phyloP scores from a whole-genome alignment of 305 asterid species.

The Plantago lanceolata region DNA sequence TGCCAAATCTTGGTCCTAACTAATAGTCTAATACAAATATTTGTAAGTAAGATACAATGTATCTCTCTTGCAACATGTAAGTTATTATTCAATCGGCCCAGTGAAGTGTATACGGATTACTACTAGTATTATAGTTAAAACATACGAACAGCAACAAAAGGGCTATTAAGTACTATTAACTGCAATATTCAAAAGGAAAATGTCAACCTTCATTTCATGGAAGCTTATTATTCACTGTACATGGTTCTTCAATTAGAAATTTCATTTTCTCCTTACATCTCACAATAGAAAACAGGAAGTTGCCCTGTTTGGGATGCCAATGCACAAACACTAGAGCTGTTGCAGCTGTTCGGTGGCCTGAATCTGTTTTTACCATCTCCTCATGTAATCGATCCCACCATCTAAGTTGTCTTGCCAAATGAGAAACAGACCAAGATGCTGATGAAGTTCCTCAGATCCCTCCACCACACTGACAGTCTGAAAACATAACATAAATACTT shows the following conservation, averaged over 20 bases:
- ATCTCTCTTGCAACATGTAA: not conserved
- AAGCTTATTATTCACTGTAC: constrained; percentile 24
- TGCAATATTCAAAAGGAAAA: no score
- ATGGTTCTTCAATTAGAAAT: constrained; percentile 21
- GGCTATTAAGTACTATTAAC: no score
- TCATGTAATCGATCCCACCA: constrained; percentile 24
- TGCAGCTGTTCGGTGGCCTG: constrained; percentile 1
- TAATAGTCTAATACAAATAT: constrained; percentile 22
- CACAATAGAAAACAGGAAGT: constrained; percentile 34
- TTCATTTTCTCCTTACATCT: constrained; percentile 28
- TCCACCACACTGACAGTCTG: constrained; percentile 51
- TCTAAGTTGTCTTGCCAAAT: constrained; percentile 31
- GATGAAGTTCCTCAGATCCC: constrained; percentile 46
- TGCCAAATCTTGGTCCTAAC: constrained; percentile 83
- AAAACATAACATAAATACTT: constrained; percentile 9
- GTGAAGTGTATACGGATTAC: no score
- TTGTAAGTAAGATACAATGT: constrained; percentile 16
- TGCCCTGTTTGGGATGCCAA: constrained; percentile 39
- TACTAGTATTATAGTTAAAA: no score
- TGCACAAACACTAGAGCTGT: constrained; percentile 24
- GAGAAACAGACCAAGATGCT: constrained; percentile 36
- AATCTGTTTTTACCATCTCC: constrained; percentile 14
- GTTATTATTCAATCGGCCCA: no score
- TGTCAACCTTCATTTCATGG: no score
- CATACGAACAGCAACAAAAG: no score